These are phyloP conservation scores for Colletotrichum aenigma DNA, from an alignment of 2,329 filamentous ascomycete species.

Conservation along the genomic window DNA sequence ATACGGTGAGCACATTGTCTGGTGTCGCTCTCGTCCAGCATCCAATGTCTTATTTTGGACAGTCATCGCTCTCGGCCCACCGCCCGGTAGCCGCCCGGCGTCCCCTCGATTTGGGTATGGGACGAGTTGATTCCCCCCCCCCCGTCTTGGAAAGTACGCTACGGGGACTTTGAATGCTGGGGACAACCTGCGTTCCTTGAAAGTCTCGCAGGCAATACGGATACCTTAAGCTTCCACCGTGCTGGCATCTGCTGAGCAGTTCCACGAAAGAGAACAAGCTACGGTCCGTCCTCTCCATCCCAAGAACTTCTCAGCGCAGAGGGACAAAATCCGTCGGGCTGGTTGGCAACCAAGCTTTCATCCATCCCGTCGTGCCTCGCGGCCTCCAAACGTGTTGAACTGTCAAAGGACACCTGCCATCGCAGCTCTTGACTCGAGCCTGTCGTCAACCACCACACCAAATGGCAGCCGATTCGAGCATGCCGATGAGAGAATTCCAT, in stretches of 20 bases:
- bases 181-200: neutral
- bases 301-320: neutral
- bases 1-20: neutral
- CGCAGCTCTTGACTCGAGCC: slow-evolving; percentile 15
- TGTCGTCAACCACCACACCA: neutral
- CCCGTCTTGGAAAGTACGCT: neutral
- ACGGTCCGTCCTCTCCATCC: neutral
- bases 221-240: neutral
- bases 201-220: neutral
- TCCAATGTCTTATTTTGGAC: neutral
- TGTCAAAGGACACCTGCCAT: slow-evolving; percentile 8
- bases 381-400: neutral
- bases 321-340: neutral
- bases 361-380: neutral
- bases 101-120: neutral
- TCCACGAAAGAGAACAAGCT: neutral
- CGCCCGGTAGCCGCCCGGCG: neutral
- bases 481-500: slow-evolving; percentile 7
- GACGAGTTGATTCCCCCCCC: neutral
- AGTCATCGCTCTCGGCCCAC: neutral
- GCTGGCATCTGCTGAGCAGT: neutral
- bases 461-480: neutral
- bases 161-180: neutral
- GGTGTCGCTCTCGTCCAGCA: neutral
- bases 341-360: neutral